Base-by-base conservation (phyloP, 164 flowering plant species). In the Cinnamomum chago region DNA sequence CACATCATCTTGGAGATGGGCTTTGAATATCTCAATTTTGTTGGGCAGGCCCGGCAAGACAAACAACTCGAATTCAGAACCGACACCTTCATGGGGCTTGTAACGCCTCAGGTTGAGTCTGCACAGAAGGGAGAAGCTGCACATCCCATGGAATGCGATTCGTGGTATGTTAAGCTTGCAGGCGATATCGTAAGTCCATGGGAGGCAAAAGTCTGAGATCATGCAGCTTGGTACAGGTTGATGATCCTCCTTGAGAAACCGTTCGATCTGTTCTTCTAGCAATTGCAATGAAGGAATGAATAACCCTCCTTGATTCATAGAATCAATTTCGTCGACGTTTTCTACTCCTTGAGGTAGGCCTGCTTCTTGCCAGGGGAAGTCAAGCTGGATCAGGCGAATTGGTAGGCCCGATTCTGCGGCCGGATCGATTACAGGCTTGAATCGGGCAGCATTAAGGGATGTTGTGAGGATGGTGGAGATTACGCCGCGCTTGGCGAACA, bases 321-420 rank as follows among this genome's bases (percentile, higher is more conserved):
- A 75, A 3, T 87, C 81, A 2, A 86, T 67, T 0, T 15, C n/a
- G 71, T 91, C 92, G 0, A 85, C 0, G 64, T 76, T 86, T 67
- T 91, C 94, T 25, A 84, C 83, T 2, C 89, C 91, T 6, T 77
- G 77, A 0, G 91, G 94, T 9, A 90, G 70, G 0, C 92, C 92
- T 1, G 75, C 82, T 71, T 84, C 83, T 10, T 22, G 27, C 24
- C 5, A 50, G 11, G 88, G 86, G 58, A 88, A 83, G 18, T 28
- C 65, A 23, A 84, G 58, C 47, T 76, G 73, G 40, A 73, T 65
- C 10, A 86, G 30, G 3, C 62, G 77, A 51, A 86, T 77, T 1
- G 28, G 75, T 22, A 81, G 81, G 65, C 83, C 83, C 3, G 76
- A 73, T 24, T 67, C 58, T 2, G 50, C 12, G 35, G 79, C 82